Evolutionary conservation across 176 grass and related monocot species (phyloP), one percentile per base, ranked within the genome.

Genomic region (Phoenix dactylifera): DNA sequence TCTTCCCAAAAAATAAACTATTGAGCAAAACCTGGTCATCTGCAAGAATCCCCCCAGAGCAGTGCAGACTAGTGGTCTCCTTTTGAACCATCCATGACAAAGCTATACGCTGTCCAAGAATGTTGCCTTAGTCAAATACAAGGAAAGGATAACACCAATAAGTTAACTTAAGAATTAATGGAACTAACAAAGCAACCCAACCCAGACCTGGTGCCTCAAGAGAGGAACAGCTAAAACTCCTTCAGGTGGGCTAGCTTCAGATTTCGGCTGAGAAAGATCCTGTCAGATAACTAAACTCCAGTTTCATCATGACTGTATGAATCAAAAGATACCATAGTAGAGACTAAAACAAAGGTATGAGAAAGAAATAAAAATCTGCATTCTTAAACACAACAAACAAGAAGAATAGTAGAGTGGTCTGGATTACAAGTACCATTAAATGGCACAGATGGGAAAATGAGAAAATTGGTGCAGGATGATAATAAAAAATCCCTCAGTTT

Each of bases 61-160:
- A 98, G 65, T 86, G 84, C 0, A 55, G 60, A 54, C 80, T 70
- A 52, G 57, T 64, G 60, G 60, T 92, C 64, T 98, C 94, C 82
- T 98, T 98, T 70, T 93, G 82, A 56, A 98, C 74, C 94, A 98
- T 98, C 94, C 94, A 98, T 76, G 88, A 71, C 69, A 98, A 81
- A 22, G 94, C 94, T 67, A 93, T 98, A 78, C 70, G 86, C 94
- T 98, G 78, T 74, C 15, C 16, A 49, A 74, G 24, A 76, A 77
- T 56, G 54, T 16, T 55, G 56, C 4, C 20, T 74, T 71, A 39
- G 55, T 29, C 30, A 68, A 54, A 73, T 66, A 24, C 16, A 70
- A 44, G 22, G 51, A 54, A 63, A 67, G 35, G 10, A 44, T 12
- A 44, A 44, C 12, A 44, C 6, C 35, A 44, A 44, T 14, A 14